These are phyloP conservation scores for Musa schizocarpa DNA, from an alignment of 176 grass and related monocot species.

Conservation along the genomic window DNA sequence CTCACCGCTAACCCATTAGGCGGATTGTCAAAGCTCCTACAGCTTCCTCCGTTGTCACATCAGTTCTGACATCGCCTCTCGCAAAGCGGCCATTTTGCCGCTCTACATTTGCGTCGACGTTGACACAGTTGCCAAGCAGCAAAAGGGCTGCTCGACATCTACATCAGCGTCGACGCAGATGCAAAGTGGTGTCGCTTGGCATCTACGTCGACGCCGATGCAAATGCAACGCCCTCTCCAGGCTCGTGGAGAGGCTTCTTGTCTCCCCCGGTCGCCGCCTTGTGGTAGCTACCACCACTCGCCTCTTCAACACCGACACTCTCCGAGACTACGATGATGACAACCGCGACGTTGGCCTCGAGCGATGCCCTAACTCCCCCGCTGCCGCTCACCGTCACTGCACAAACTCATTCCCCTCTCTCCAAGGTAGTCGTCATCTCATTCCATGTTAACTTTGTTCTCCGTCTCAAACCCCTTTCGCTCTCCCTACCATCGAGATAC, in stretches of 20 bases:
- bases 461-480: too few species aligned
- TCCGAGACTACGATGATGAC: slow-evolving; percentile 21
- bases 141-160: too few species aligned
- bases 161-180: too few species aligned
- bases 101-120: too few species aligned
- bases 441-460: too few species aligned
- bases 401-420: slow-evolving; percentile 24
- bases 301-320: slow-evolving; percentile 40
- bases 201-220: background rate
- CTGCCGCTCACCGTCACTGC: background rate
- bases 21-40: accelerated
- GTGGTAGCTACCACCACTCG: slow-evolving; percentile 14
- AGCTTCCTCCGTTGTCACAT: accelerated
- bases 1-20: too few species aligned
- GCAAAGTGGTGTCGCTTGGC: accelerated
- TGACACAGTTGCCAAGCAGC: accelerated
- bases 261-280: slow-evolving; percentile 2
- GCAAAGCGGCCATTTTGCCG: accelerated
- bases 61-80: too few species aligned
- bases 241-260: slow-evolving; percentile 38
- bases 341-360: background rate
- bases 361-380: background rate
- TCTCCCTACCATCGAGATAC: too few species aligned
- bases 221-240: slow-evolving; percentile 22
- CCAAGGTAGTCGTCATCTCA: slow-evolving; percentile 36